A percentile compares a stretch with the other conserved stretches of the same genome.
phyloP scores from a whole-genome alignment of 805 yeast genomes.

The Suhomyces prunicola region DNA sequence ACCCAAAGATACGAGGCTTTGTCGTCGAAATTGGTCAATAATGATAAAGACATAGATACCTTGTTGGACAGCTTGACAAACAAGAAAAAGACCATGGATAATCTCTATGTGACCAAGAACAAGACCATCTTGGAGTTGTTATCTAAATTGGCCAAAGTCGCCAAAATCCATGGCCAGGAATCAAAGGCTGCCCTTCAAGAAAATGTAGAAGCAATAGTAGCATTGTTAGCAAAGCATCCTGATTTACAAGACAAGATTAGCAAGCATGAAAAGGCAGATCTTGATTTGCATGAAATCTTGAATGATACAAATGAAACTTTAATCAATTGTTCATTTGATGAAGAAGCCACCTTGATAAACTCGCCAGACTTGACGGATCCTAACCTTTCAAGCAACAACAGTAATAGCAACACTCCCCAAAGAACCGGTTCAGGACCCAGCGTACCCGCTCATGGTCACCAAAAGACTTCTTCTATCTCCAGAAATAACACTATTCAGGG shows the following conservation, averaged over 20 bases:
- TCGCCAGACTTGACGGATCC: constrained; percentile 12
- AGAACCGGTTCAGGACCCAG: constrained; percentile 2
- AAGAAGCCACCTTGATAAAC: constrained; percentile 27
- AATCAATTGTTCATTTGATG: constrained; percentile 30
- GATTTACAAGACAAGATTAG: constrained; percentile 31
- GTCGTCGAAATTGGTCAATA: constrained; percentile 34
- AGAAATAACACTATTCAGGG: constrained; percentile 18
- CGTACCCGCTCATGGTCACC: constrained; percentile 2
- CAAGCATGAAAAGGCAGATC: constrained; percentile 23
- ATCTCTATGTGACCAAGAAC: constrained; percentile 47
- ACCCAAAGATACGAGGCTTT: constrained; percentile 34
- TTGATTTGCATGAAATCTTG: constrained; percentile 35
- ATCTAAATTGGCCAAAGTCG: constrained; percentile 39
- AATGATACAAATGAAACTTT: constrained; percentile 31
- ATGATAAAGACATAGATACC: constrained; percentile 50
- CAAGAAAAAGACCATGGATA: constrained; percentile 48
- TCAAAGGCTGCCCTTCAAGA: constrained; percentile 43
- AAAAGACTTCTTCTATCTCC: constrained; percentile 8
- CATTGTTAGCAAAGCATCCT: constrained; percentile 35
- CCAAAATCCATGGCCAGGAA: constrained; percentile 49
- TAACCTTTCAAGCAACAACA: constrained; percentile 1
- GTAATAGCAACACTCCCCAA: constrained; percentile 5
- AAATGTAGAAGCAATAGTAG: constrained; percentile 43
- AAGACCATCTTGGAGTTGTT: constrained; percentile 42
- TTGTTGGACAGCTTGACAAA: constrained; percentile 47